phyloP scores from a whole-genome alignment of 495 filamentous ascomycete species.

The Penicillium daleae region DNA sequence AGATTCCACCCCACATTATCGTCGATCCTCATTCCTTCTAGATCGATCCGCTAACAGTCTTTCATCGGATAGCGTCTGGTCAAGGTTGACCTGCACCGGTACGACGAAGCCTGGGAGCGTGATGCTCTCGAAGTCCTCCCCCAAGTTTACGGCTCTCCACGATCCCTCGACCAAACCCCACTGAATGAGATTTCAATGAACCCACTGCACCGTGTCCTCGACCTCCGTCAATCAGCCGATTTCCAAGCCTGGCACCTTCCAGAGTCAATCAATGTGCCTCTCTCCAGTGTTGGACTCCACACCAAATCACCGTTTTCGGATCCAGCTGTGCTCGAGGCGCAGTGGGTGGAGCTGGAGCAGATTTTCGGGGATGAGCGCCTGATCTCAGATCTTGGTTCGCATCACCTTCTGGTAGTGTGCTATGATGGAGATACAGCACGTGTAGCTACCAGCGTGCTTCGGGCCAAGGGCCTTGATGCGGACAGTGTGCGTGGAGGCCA shows the following conservation, averaged over 20 bases:
- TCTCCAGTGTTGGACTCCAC: constrained; percentile 35
- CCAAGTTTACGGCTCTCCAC: constrained; percentile 38
- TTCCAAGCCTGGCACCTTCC: constrained; percentile 51
- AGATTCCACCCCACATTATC: background rate
- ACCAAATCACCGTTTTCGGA: constrained; percentile 50
- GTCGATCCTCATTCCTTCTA: background rate
- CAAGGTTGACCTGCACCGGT: constrained; percentile 56
- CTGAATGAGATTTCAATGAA: constrained; percentile 32
- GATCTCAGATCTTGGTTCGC: constrained; percentile 31
- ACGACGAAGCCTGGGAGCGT: constrained; percentile 58
- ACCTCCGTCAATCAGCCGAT: constrained; percentile 43
- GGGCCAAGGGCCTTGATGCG: constrained; percentile 53
- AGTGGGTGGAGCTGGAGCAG: constrained; percentile 51
- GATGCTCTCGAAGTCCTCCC: constrained; percentile 43
- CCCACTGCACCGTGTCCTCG: constrained; percentile 40
- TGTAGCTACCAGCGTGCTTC: constrained; percentile 56
- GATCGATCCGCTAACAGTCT: background rate
- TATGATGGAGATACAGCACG: constrained; percentile 58
- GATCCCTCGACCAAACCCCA: constrained; percentile 26
- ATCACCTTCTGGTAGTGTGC: constrained; percentile 53
- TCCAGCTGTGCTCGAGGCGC: constrained; percentile 43
- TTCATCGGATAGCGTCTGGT: constrained; percentile 41
- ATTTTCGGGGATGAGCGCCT: constrained; percentile 35
- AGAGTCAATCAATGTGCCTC: constrained; percentile 48
- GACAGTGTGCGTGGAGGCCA: constrained; percentile 54